Percentiles rank a stretch among this genome's conserved stretches.
Conservation (phyloP, 2,329 filamentous ascomycete species). For the Microdochium nivale region DNA sequence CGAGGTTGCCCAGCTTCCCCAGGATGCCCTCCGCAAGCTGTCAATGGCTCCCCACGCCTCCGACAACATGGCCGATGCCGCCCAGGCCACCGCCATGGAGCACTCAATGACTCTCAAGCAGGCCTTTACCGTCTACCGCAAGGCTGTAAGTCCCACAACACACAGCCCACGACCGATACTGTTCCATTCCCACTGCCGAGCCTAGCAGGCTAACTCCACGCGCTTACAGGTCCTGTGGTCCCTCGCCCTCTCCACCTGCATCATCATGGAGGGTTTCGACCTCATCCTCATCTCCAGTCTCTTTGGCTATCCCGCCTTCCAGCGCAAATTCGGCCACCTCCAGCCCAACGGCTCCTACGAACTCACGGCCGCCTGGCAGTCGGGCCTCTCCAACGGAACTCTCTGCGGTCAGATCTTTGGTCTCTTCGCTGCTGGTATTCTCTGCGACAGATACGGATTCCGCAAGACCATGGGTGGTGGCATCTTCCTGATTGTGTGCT, state of each 20-base stretch:
- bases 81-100: constrained; percentile 29
- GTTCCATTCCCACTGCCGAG: too few species aligned
- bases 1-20: background rate
- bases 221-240: constrained; percentile 4
- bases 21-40: background rate
- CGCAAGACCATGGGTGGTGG: constrained; percentile 24
- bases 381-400: constrained; percentile 17
- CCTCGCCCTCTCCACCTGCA: constrained; percentile 13
- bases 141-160: background rate
- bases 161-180: too few species aligned
- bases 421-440: constrained; percentile 26
- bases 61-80: constrained; percentile 24
- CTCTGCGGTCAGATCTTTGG: constrained; percentile 30
- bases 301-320: constrained; percentile 19
- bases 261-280: constrained; percentile 21
- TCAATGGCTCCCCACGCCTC: constrained; percentile 4
- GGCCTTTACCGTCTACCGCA: background rate
- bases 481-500: constrained; percentile 19
- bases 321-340: constrained; percentile 16
- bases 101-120: constrained; percentile 16
- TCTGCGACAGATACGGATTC: constrained; percentile 25
- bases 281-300: constrained; percentile 23
- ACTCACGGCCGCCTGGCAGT: constrained; percentile 31
- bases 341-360: constrained; percentile 21
- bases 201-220: background rate